A percentile compares a stretch with the other conserved stretches of the same genome.
Evolutionary conservation across 106 monocot species (phyloP).

Genomic region (Dendrobium chrysotoxum): DNA sequence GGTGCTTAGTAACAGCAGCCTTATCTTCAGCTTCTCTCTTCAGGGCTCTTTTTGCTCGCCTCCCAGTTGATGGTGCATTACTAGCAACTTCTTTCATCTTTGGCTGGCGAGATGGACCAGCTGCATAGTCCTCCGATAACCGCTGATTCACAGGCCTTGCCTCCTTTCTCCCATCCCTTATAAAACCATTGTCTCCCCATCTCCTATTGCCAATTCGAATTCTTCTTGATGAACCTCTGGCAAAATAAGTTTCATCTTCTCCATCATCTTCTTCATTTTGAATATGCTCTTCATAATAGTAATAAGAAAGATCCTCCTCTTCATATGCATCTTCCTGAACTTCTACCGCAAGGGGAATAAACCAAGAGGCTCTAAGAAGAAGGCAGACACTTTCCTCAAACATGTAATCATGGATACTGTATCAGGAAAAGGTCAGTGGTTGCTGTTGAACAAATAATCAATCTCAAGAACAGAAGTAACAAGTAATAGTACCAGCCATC

Average conservation of each 20-base stretch:
- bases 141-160: conserved; percentile 55
- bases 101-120: conserved; percentile 32
- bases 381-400: conserved; percentile 96
- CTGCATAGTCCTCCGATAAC: conserved; percentile 10
- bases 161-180: conserved; percentile 73
- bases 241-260: conserved; percentile 39
- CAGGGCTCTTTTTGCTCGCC: conserved; percentile 60
- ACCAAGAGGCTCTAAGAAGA: conserved; percentile 78
- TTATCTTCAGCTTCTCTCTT: conserved; percentile 70
- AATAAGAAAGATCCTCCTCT: conserved; percentile 31
- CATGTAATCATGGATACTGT: conserved; percentile 87
- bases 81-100: conserved; percentile 35
- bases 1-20: conserved; percentile 57
- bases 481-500: conserved; percentile 66
- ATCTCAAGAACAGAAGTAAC: not conserved
- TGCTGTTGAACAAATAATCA: not conserved
- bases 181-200: conserved; percentile 85
- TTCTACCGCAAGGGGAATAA: conserved; percentile 51
- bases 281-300: conserved; percentile 25
- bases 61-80: conserved; percentile 22
- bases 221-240: conserved; percentile 23
- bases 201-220: conserved; percentile 85
- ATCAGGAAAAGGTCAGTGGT: conserved; percentile 4
- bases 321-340: conserved; percentile 28
- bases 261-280: conserved; percentile 40